Conservation (phyloP, 2,329 filamentous ascomycete species). For the Colletotrichum neosansevieriae region DNA sequence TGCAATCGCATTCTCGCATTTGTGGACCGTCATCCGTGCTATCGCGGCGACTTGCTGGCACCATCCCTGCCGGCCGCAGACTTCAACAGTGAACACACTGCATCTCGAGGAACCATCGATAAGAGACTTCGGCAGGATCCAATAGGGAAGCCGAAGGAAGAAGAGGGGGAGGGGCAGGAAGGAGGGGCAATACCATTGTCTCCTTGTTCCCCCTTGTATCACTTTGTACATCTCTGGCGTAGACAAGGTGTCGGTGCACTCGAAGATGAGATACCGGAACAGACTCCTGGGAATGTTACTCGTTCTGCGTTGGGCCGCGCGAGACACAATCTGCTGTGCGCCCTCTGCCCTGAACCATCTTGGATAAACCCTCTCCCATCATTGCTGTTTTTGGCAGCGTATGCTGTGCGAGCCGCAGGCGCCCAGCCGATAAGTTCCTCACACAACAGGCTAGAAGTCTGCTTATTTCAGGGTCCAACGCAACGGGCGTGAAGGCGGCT, state of each 20-base stretch:
- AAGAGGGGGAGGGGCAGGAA: not conserved
- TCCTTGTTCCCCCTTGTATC: not conserved
- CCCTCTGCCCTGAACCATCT: constrained; percentile 6
- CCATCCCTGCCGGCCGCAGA: not conserved
- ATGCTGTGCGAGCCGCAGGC: constrained; percentile 21
- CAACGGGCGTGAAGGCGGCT: constrained; percentile 34
- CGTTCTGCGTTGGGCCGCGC: constrained; percentile 3
- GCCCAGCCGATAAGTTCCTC: constrained; percentile 3
- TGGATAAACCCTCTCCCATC: not conserved
- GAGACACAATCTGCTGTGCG: not conserved
- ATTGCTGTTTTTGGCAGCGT: constrained; percentile 6
- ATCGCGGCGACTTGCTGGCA: constrained; percentile 19
- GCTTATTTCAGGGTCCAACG: constrained; percentile 37
- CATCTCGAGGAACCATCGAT: constrained; percentile 23
- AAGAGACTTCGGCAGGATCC: constrained; percentile 12
- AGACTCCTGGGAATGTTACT: not conserved
- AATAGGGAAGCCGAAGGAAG: constrained; percentile 4
- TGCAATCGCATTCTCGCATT: constrained; percentile 31
- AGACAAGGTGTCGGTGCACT: not conserved
- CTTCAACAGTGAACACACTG: not conserved
- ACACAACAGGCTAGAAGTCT: not conserved
- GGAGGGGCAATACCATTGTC: not conserved
- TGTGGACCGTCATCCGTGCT: constrained; percentile 19
- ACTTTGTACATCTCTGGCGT: not conserved
- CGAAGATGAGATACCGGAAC: constrained; percentile 3